Evolutionary conservation across 2,329 filamentous ascomycete genomes (phyloP), one percentile per base, ranked within the genome.

Genomic region (Tolypocladium tropicale): DNA sequence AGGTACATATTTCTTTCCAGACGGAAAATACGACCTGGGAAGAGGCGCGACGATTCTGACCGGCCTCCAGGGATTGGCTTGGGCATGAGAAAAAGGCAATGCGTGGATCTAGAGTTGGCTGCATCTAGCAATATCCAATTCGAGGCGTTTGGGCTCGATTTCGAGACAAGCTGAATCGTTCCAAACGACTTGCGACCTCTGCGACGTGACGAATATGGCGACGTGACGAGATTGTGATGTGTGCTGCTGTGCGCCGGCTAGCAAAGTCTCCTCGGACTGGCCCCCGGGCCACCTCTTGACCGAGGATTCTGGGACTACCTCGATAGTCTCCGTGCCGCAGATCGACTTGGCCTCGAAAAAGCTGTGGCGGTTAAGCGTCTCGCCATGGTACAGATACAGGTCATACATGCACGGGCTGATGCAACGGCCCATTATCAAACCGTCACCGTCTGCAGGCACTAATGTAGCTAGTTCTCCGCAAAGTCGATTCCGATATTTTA

Each of bases 361-460:
- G 80, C 81, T 70, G 79, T 81, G 76, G 74, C 75, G 73, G 68
- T 72, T 70, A 71, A 83, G 80, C 68, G 64, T 64, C 70, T 72
- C 75, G 74, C 73, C 74, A 79, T 75, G 75, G 81, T 81, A 84
- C 81, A 84, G 81, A 84, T 84, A 84, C 81, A 79, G 80, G 81
- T 76, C 79, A 75, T 64, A 84, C 78, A 84, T 75, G 56, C 33
- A 50, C 21, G 16, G 36, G 36, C 16, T 32, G 4, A 25, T 10
- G 49, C 49, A 2, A 43, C 18, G 39, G 6, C 43, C 14, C 4
- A 21, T 33, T 16, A 18, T 14, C 28, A 18, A 50, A 11, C n/a
- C 4, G 16, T 33, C 12, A 33, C 12, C 18, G 28, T 32, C 33
- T 11, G 18, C 28, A 32, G 16, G 16, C 30, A 41, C 32, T 41